Base-by-base conservation (phyloP, 768 basidiomycete species). In the Coprinopsis strossmayeri region DNA sequence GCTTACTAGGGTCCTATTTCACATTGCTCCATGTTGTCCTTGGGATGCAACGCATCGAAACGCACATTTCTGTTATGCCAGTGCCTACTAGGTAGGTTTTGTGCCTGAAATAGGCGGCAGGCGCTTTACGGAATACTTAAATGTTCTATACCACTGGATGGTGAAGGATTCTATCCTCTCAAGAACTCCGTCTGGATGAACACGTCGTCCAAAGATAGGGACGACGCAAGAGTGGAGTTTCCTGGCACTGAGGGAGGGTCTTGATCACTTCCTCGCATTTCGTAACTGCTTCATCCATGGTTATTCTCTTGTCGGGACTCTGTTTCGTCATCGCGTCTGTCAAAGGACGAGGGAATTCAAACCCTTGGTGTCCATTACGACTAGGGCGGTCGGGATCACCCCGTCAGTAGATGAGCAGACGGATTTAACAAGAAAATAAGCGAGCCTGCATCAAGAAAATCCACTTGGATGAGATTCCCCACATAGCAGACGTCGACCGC, bases 401-500 rank as follows among this genome's bases (percentile, higher is more conserved):
- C 47, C 41, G 39, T 5, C n/a, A n/a, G 38, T n/a, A 3, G 10
- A 25, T n/a, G n/a, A 15, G 21, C 3, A 18, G 12, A 27, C 18
- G 20, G 3, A 5, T 21, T 30, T 18, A 20, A 5, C 20, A 11
- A 38, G 37, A n/a, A n/a, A n/a, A n/a, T n/a, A 17, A 3, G 27
- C 5, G 38, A 30, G 9, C 37, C 3, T 30, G 34, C 48, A 17
- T 42, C n/a, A 5, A 32, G 10, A 13, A 35, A 49, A n/a, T 32
- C 27, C 23, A 43, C 21, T 24, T 10, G 20, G 3, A 49, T 24
- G 27, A 42, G 10, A 23, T 49, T 49, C 11, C 48, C 48, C 3
- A 49, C 18, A 21, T 30, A 42, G 41, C 44, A 49, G n/a, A 49
- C 30, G 32, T 49, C 48, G 23, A 42, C 15, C 13, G 48, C 40